These are phyloP conservation scores for Fusarium brevicatenulatum DNA, from an alignment of 2,329 filamentous ascomycete genomes.

Conservation along the genomic window DNA sequence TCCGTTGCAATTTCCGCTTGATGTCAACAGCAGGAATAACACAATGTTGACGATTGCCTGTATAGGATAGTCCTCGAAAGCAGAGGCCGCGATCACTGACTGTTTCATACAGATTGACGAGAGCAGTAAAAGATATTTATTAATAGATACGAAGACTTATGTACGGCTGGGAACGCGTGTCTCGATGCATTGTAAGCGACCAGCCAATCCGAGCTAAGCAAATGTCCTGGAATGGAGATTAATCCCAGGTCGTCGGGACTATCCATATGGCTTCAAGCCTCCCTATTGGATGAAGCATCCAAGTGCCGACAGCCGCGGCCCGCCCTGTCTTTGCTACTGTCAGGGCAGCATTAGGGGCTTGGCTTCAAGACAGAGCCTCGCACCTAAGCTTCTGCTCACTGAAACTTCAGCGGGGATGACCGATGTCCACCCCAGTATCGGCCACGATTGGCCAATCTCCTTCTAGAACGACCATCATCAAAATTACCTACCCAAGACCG, in stretches of 20 bases:
- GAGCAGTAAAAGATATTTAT: background rate
- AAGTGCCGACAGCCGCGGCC: constrained; percentile 16
- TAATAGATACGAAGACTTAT: background rate
- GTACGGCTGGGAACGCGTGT: background rate
- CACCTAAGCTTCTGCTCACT: constrained; percentile 27
- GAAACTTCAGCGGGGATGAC: constrained; percentile 1
- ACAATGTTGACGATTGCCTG: background rate
- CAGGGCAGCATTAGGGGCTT: constrained; percentile 22
- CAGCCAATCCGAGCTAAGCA: constrained; percentile 28
- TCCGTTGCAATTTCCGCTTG: constrained; percentile 27
- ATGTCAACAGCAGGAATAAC: background rate
- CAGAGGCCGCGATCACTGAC: background rate
- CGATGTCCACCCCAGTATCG: background rate
- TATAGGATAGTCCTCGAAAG: background rate
- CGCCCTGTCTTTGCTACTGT: constrained; percentile 3
- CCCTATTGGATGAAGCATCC: constrained; percentile 6
- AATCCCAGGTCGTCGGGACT: constrained; percentile 11
- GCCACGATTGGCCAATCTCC: constrained; percentile 5
- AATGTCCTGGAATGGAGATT: constrained; percentile 32
- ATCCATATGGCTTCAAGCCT: background rate
- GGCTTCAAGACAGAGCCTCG: constrained; percentile 17
- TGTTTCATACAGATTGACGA: background rate
- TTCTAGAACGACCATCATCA: constrained; percentile 26
- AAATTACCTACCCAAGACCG: constrained; percentile 1
- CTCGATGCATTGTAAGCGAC: background rate